Evolutionary conservation across 345 rosid genomes (phyloP).

Genomic region (Iberis pinnata): DNA sequence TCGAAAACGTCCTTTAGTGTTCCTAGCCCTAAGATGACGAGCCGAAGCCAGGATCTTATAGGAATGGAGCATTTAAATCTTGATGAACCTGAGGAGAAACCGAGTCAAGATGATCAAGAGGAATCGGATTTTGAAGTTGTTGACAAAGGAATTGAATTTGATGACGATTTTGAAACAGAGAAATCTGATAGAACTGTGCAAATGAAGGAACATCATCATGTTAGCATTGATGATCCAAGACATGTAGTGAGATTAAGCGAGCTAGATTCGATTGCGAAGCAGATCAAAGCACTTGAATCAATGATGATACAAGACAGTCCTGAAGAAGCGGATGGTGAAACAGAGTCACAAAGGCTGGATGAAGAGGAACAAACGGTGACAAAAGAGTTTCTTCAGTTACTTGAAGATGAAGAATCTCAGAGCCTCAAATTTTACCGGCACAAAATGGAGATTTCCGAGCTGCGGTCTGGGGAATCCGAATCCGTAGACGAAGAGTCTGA

Average conservation of each 20-base stretch:
- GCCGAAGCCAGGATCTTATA: constrained; percentile 56
- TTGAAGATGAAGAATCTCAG: constrained; percentile 56
- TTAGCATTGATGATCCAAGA: constrained; percentile 46
- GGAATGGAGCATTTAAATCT: constrained; percentile 81
- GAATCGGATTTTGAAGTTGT: too few species aligned
- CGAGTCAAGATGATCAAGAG: constrained; percentile 24
- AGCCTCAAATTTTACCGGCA: constrained; percentile 34
- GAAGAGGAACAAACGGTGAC: constrained; percentile 82
- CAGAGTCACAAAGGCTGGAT: constrained; percentile 58
- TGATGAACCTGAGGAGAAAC: constrained; percentile 58
- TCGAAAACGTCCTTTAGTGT: constrained; percentile 80
- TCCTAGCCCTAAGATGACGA: constrained; percentile 70
- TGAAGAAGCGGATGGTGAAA: constrained; percentile 35
- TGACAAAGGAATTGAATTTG: constrained; percentile 45
- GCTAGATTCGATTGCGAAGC: constrained; percentile 81
- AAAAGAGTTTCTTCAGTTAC: constrained; percentile 76
- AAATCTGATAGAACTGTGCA: constrained; percentile 51
- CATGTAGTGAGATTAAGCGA: constrained; percentile 59
- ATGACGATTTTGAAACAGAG: constrained; percentile 39
- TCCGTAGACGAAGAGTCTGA: constrained; percentile 42
- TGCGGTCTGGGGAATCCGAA: constrained; percentile 37
- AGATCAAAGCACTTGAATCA: constrained; percentile 88
- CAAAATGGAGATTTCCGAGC: constrained; percentile 43
- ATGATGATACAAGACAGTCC: constrained; percentile 54
- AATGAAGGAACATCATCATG: constrained; percentile 45